phyloP scores from a whole-genome alignment of 2,329 filamentous ascomycete genomes.

The Lecanosticta acicola region DNA sequence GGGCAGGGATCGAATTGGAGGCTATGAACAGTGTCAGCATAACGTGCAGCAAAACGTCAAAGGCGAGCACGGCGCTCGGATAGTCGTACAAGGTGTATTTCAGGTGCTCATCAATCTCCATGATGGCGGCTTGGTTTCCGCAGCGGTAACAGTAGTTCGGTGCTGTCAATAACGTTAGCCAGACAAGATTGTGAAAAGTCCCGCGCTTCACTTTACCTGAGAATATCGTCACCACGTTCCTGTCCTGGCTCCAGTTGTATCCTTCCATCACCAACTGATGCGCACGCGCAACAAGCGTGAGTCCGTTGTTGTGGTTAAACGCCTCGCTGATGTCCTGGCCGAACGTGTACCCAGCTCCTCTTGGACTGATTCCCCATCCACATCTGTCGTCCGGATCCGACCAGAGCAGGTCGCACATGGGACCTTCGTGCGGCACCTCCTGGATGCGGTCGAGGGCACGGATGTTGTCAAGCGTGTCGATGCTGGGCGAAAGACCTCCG shows the following conservation, averaged over 20 bases:
- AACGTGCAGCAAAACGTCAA: background rate
- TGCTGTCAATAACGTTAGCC: slow-evolving; percentile 38
- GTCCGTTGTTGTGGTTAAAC: slow-evolving; percentile 97
- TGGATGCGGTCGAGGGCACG: slow-evolving; percentile 91
- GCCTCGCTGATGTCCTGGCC: slow-evolving; percentile 95
- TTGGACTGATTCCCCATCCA: slow-evolving; percentile 61
- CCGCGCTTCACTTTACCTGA: slow-evolving; percentile 56
- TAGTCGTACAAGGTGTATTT: slow-evolving; percentile 95
- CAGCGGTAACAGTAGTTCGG: slow-evolving; percentile 91
- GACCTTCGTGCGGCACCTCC: slow-evolving; percentile 95
- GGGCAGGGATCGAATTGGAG: slow-evolving; percentile 99
- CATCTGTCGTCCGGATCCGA: slow-evolving; percentile 93
- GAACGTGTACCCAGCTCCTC: slow-evolving; percentile 63
- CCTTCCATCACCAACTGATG: slow-evolving; percentile 99
- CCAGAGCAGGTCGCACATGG: slow-evolving; percentile 97
- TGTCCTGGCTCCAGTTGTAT: slow-evolving; percentile 98
- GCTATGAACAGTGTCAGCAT: slow-evolving; percentile 48
- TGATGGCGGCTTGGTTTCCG: slow-evolving; percentile 98
- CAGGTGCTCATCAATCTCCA: slow-evolving; percentile 99
- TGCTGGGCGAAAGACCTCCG: slow-evolving; percentile 91
- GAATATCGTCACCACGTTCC: slow-evolving; percentile 98
- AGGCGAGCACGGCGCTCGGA: background rate
- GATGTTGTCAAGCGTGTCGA: slow-evolving; percentile 94
- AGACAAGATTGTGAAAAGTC: background rate
- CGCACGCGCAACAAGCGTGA: slow-evolving; percentile 90